Evolutionary conservation across 1,139 yeast genomes (phyloP).

Genomic region (Suhomyces kunorum): DNA sequence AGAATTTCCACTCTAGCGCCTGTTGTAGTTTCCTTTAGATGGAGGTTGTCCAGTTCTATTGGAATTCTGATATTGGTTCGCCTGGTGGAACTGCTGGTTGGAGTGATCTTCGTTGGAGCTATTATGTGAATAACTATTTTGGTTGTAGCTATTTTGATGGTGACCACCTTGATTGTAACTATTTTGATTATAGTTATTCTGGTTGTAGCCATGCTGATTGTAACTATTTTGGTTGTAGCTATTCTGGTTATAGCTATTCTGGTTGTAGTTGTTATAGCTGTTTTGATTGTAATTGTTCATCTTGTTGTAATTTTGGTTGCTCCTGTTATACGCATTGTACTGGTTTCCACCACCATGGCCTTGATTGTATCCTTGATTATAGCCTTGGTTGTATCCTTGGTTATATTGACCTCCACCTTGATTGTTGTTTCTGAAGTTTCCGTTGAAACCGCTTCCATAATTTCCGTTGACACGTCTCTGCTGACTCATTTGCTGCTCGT

Average conservation of each 20-base stretch:
- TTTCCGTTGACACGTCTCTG: slow-evolving; percentile 12
- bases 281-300: slow-evolving; percentile 5
- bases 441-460: slow-evolving; percentile 14
- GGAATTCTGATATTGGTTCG: slow-evolving; percentile 6
- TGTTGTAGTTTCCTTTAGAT: not conserved
- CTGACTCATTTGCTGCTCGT: slow-evolving; percentile 16
- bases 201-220: slow-evolving; percentile 4
- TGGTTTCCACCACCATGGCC: no score
- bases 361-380: no score
- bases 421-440: slow-evolving; percentile 4
- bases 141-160: not conserved
- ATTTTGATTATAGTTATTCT: slow-evolving; percentile 11
- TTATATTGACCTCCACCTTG: slow-evolving; percentile 10
- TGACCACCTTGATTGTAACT: slow-evolving; percentile 5
- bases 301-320: slow-evolving; percentile 9
- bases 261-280: not conserved
- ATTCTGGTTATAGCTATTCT: slow-evolving; percentile 7
- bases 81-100: slow-evolving; percentile 8
- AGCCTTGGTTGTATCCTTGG: slow-evolving; percentile 13
- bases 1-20: no score
- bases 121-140: no score
- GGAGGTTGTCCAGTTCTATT: slow-evolving; percentile 1
- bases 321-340: slow-evolving; percentile 6
- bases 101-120: slow-evolving; percentile 4
- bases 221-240: slow-evolving; percentile 13